phyloP scores from a whole-genome alignment of 805 yeast species.

The Brettanomyces custersianus region DNA sequence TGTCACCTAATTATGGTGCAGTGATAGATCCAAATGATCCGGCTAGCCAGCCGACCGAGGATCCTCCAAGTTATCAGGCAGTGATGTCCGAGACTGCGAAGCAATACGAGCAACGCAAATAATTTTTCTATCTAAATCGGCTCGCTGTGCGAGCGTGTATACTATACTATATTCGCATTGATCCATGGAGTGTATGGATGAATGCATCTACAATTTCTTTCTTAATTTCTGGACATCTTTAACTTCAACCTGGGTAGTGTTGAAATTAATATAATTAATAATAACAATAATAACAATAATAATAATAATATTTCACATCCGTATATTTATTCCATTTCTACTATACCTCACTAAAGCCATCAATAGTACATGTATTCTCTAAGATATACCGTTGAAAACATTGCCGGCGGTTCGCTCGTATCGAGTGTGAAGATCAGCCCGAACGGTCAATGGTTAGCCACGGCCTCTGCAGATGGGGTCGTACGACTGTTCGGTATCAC shows the following conservation, averaged over 20 bases:
- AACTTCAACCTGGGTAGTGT: too few relatives aligned
- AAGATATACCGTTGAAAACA: neutral
- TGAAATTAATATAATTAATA: too few relatives aligned
- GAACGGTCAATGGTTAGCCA: constrained; percentile 48
- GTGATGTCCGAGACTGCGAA: constrained; percentile 27
- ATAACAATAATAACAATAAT: neutral
- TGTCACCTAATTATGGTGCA: neutral
- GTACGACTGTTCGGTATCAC: constrained; percentile 47
- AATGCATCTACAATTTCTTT: too few relatives aligned
- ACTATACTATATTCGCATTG: too few relatives aligned
- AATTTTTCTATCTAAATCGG: too few relatives aligned
- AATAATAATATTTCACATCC: neutral
- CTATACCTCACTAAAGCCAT: neutral
- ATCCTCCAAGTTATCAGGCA: constrained; percentile 29
- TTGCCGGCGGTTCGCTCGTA: constrained; percentile 9
- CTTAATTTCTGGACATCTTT: too few relatives aligned
- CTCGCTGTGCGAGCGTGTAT: too few relatives aligned
- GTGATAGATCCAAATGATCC: constrained; percentile 8
- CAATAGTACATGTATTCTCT: neutral
- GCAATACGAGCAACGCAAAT: neutral
- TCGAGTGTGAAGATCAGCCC: constrained; percentile 56
- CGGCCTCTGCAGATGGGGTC: constrained; percentile 48
- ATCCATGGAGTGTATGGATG: too few relatives aligned
- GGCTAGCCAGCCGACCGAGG: constrained; percentile 18
- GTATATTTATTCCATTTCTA: neutral